phyloP scores from a whole-genome alignment of 106 monocot species.

The Platanthera zijinensis region DNA sequence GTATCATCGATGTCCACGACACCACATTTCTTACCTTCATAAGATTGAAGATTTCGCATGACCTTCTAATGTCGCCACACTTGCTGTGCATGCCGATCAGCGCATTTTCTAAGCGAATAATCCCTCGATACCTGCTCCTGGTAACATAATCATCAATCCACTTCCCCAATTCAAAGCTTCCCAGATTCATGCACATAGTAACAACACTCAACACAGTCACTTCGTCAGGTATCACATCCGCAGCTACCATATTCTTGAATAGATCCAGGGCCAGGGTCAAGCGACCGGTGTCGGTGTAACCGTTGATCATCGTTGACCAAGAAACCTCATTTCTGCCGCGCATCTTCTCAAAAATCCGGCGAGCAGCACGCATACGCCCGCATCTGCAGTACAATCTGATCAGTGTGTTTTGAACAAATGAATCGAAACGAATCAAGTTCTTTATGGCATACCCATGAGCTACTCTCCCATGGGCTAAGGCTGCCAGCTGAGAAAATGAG shows the following conservation, averaged over 20 bases:
- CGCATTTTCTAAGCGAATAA: constrained; percentile 38
- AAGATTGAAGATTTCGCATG: constrained; percentile 24
- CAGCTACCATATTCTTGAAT: constrained; percentile 19
- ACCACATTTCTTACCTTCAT: constrained; percentile 52
- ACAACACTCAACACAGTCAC: constrained; percentile 16
- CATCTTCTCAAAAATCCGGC: constrained; percentile 27
- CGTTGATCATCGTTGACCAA: constrained; percentile 55
- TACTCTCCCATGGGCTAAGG: constrained; percentile 21
- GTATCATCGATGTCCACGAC: constrained; percentile 59
- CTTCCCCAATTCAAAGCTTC: constrained; percentile 5
- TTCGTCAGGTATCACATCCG: constrained; percentile 14
- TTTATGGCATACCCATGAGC: constrained; percentile 34
- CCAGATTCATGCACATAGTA: constrained; percentile 14
- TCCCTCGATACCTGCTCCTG: constrained; percentile 14
- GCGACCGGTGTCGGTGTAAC: constrained; percentile 4
- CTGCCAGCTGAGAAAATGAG: constrained; percentile 19
- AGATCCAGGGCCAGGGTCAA: constrained; percentile 8
- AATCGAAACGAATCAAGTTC: constrained; percentile 15
- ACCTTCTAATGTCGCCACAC: constrained; percentile 44
- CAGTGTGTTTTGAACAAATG: constrained; percentile 33
- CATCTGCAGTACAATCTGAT: constrained; percentile 57
- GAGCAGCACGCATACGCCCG: constrained; percentile 15
- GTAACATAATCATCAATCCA: constrained; percentile 17
- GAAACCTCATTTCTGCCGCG: constrained; percentile 30
- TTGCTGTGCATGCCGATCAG: constrained; percentile 63